phyloP scores from a whole-genome alignment of 176 grass and related monocot species.

The Triticum timopheevii region DNA sequence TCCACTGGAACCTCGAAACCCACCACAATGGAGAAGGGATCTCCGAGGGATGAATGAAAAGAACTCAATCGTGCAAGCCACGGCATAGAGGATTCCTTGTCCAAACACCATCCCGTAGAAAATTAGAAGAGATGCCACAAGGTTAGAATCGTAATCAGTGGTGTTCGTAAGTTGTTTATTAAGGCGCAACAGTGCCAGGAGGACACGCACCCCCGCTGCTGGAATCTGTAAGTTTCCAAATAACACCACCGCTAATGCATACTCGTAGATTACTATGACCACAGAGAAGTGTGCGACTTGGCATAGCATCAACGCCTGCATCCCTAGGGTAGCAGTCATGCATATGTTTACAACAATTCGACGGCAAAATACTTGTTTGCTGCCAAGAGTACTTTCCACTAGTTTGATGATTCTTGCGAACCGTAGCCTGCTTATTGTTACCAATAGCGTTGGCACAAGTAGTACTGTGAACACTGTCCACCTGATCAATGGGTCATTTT shows the following conservation, averaged over 20 bases:
- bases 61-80: neutral
- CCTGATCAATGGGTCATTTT: neutral
- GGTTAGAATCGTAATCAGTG: too few relatives aligned
- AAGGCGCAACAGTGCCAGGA: too few relatives aligned
- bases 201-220: neutral
- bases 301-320: neutral
- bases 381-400: neutral
- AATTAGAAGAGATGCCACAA: neutral
- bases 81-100: neutral
- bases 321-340: neutral
- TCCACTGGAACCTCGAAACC: neutral
- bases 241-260: too few relatives aligned
- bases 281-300: too few relatives aligned
- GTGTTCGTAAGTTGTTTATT: too few relatives aligned
- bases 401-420: neutral
- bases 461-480: neutral
- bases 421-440: neutral
- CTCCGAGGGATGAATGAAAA: neutral
- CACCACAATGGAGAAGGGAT: neutral
- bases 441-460: neutral
- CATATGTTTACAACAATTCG: neutral
- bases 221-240: too few relatives aligned
- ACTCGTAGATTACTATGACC: too few relatives aligned
- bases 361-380: neutral
- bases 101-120: slow-evolving; percentile 6